Evolutionary conservation across 1,139 yeast genomes (phyloP), one percentile per base, ranked within the genome.

Genomic region (Zhuliangozyma blackwelliae): DNA sequence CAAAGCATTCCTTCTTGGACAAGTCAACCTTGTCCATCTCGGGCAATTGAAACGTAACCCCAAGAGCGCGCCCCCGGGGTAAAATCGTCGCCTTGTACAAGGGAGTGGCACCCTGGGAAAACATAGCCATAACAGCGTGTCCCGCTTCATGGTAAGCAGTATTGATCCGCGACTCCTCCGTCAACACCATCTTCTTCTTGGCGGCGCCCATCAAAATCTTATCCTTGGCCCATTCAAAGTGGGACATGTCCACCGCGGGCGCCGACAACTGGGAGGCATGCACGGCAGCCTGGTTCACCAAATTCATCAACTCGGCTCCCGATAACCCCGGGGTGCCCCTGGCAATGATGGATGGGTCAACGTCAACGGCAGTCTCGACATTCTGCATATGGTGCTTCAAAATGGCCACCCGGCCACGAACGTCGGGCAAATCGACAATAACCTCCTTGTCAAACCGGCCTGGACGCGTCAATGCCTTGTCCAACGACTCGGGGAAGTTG

Each of bases 71-170:
- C 31, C 99, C 99, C 58, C 99, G 78, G 33, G 98, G 98, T 45
- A 92, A 72, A 48, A 92, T 90, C 0, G 99, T 94, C 2, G 97
- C 98, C 63, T 92, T 92, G 65, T 94, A 94, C 42, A 94, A 72
- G 3, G 96, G 90, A 6, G 96, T 89, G 8, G 98, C 97, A n/a
- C 96, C 97, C 9, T 82, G 81, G 9, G 96, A 87, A 61, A 76
- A 92, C 78, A 92, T 75, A 5, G 98, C 97, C 87, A 90, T 88
- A 41, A 92, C 87, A 5, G 98, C 98, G 64, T 92, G 99, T 3
- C 99, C 99, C 8, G 98, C 99, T 66, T 92, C 99, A 63, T 92
- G 99, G 61, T 82, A 94, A 2, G 98, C 98, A 13, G 98, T 94
- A 50, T 92, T 90, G 50, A 77, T 79, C 60, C 97, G 79, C 0